These are phyloP conservation scores for Meyerozyma sp. DNA, from an alignment of 1,139 yeast genomes.

Conservation along the genomic window DNA sequence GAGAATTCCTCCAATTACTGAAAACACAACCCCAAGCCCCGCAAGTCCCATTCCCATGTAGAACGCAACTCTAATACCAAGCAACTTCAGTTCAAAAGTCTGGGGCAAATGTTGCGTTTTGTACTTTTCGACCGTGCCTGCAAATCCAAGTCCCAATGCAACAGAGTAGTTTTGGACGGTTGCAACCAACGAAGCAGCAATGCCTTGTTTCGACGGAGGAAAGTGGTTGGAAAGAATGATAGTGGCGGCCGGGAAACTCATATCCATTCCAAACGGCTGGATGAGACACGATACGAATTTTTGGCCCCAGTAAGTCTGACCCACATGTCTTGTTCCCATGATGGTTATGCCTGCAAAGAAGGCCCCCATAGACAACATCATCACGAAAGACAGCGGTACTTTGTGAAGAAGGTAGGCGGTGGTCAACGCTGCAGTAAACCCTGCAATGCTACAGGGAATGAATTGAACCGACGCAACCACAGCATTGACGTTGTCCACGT, in stretches of 20 bases:
- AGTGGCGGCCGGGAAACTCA: constrained; percentile 60
- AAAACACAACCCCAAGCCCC: constrained; percentile 36
- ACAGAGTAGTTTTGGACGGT: constrained; percentile 61
- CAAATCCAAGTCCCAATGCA: constrained; percentile 58
- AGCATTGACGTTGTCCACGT: constrained; percentile 26
- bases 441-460: constrained; percentile 36
- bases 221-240: constrained; percentile 46
- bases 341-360: constrained; percentile 38
- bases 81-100: constrained; percentile 17
- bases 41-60: constrained; percentile 50
- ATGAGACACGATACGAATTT: constrained; percentile 43
- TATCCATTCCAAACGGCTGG: constrained; percentile 60
- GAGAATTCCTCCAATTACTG: constrained; percentile 8
- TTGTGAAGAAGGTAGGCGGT: constrained; percentile 34
- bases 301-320: constrained; percentile 51
- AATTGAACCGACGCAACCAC: constrained; percentile 35
- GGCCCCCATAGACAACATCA: constrained; percentile 40
- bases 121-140: constrained; percentile 55
- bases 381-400: constrained; percentile 36
- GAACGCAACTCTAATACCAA: constrained; percentile 40
- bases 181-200: constrained; percentile 59
- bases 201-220: constrained; percentile 54
- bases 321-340: constrained; percentile 40
- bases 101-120: constrained; percentile 25
- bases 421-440: constrained; percentile 40